A percentile compares a stretch with the other conserved stretches of the same genome.
phyloP scores from a whole-genome alignment of 495 filamentous ascomycete species.

The Jackrogersella minutella region DNA sequence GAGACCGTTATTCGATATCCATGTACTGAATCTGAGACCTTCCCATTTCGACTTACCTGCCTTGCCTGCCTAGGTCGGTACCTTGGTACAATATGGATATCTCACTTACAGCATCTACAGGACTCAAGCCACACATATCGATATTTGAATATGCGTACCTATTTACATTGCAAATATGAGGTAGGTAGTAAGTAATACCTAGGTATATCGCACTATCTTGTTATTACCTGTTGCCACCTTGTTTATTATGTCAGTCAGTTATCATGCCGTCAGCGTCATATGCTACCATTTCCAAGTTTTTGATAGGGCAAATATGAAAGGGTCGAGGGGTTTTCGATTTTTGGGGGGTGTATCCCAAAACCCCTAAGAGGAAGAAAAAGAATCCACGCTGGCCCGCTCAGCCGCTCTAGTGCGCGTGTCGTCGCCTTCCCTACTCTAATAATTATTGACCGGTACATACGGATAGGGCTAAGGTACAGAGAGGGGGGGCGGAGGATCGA shows the following conservation, averaged over 20 bases:
- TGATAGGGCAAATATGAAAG: slow-evolving; percentile 28
- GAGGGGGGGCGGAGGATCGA: background rate
- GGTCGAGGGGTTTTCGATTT: background rate
- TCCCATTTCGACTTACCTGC: background rate
- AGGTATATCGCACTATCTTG: background rate
- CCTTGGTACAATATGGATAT: background rate
- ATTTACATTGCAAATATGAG: background rate
- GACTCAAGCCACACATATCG: slow-evolving; percentile 16
- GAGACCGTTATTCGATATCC: slow-evolving; percentile 8
- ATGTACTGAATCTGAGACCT: slow-evolving; percentile 1
- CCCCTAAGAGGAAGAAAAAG: too few relatives aligned
- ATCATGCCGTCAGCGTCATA: slow-evolving; percentile 40
- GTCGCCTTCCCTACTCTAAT: background rate
- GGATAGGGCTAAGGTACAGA: slow-evolving; percentile 10
- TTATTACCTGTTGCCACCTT: slow-evolving; percentile 27
- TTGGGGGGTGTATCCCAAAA: slow-evolving; percentile 13
- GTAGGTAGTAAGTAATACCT: background rate
- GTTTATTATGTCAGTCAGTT: slow-evolving; percentile 18
- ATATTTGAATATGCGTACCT: background rate
- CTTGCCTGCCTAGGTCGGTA: background rate
- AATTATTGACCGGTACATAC: background rate
- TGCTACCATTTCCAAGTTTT: slow-evolving; percentile 35
- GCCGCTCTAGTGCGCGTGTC: slow-evolving; percentile 8
- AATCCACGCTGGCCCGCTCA: slow-evolving; percentile 28
- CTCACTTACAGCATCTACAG: too few relatives aligned